Percentiles rank a stretch among this genome's conserved stretches.
Conservation (phyloP, 805 yeast genomes). For the Kregervanrija fluxuum region DNA sequence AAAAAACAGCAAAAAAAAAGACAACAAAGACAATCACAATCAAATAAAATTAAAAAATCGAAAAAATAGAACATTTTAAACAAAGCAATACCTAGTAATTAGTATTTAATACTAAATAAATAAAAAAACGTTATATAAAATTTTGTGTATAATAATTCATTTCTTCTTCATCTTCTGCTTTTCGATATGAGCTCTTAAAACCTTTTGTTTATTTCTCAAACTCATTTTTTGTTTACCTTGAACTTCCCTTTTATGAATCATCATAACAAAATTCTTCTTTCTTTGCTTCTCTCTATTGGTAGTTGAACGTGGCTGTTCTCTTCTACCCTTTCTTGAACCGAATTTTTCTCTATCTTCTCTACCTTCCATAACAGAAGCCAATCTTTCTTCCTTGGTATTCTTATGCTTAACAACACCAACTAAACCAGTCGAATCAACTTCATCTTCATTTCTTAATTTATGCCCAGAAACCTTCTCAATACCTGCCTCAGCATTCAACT, state of each 20-base stretch:
- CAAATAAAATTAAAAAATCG: not conserved
- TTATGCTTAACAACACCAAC: slow-evolving; percentile 78
- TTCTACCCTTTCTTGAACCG: slow-evolving; percentile 81
- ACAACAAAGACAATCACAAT: slow-evolving; percentile 2
- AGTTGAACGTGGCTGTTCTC: slow-evolving; percentile 74
- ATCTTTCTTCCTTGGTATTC: slow-evolving; percentile 82
- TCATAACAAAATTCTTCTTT: slow-evolving; percentile 98
- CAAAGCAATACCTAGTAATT: not conserved
- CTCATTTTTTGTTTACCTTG: slow-evolving; percentile 91
- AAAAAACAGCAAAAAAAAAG: slow-evolving; percentile 18
- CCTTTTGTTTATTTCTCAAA: slow-evolving; percentile 82
- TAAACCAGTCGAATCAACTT: slow-evolving; percentile 70
- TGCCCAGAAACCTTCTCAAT: slow-evolving; percentile 68
- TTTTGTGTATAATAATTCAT: no score
- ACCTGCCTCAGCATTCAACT: slow-evolving; percentile 79
- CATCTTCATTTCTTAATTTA: slow-evolving; percentile 62
- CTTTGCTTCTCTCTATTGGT: slow-evolving; percentile 95
- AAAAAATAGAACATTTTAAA: not conserved
- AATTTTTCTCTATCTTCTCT: slow-evolving; percentile 87
- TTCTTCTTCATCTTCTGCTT: slow-evolving; percentile 66
- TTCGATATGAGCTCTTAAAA: slow-evolving; percentile 75
- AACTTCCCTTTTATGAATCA: slow-evolving; percentile 90
- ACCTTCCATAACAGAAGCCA: slow-evolving; percentile 83
- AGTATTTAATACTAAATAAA: not conserved
- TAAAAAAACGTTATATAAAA: no score